Evolutionary conservation across 331 rosid genomes (phyloP).

Genomic region (Malus hybrid): DNA sequence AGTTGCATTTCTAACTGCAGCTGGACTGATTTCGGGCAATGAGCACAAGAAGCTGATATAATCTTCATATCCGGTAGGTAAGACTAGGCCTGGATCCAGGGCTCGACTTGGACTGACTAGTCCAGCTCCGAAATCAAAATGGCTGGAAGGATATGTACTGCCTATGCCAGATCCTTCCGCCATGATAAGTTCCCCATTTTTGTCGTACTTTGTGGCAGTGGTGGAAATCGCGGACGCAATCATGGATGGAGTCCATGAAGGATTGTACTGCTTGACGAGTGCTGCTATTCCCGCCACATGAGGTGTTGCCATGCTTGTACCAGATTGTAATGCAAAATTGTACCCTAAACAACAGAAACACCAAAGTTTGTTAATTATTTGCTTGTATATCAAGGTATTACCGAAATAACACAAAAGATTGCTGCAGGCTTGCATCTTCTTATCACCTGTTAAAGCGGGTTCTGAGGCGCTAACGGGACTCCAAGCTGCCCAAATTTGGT

Average conservation of each 20-base stretch:
- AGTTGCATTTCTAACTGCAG: conserved; percentile 22
- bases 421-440: neutral
- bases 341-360: conserved; percentile 24
- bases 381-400: neutral
- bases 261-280: conserved; percentile 68
- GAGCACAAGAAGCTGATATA: conserved; percentile 75
- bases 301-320: conserved; percentile 94
- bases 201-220: conserved; percentile 57
- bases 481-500: conserved; percentile 96
- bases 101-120: conserved; percentile 50
- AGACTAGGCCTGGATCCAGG: conserved; percentile 65
- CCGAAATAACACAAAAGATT: neutral
- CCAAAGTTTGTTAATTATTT: neutral
- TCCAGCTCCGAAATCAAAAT: conserved; percentile 77
- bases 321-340: conserved; percentile 65
- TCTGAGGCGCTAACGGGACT: conserved; percentile 59
- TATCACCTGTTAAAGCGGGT: conserved; percentile 48
- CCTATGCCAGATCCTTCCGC: conserved; percentile 47
- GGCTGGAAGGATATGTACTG: conserved; percentile 50
- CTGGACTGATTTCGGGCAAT: conserved; percentile 40
- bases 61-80: conserved; percentile 56
- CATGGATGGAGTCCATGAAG: conserved; percentile 90
- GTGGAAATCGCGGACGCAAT: conserved; percentile 79
- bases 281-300: conserved; percentile 89
- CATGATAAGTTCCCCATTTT: conserved; percentile 45